These are phyloP conservation scores for Caulochytrium protostelioides DNA, from an alignment of 371 early-diverging fungal species.

Conservation along the genomic window DNA sequence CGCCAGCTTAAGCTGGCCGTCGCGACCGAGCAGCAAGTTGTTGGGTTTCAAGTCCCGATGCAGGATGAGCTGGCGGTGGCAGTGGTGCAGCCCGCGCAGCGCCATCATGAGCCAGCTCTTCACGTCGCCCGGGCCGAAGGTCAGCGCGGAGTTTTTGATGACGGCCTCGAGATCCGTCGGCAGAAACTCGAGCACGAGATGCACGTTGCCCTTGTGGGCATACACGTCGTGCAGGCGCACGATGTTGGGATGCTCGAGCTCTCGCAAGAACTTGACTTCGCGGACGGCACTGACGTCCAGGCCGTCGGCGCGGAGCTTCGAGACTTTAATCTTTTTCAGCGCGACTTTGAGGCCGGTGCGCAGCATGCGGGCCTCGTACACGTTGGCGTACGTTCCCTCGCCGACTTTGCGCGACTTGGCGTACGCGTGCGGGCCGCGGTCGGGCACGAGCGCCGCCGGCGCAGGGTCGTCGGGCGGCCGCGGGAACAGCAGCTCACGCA, in stretches of 20 bases:
- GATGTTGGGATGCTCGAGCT: conserved; percentile 75
- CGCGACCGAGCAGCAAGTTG: conserved; percentile 80
- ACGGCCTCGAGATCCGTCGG: conserved; percentile 92
- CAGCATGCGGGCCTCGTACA: conserved; percentile 44
- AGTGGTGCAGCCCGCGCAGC: conserved; percentile 75
- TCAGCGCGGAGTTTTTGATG: conserved; percentile 79
- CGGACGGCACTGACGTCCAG: conserved; percentile 90
- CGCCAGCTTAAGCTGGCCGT: conserved; percentile 90
- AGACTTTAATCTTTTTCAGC: conserved; percentile 87
- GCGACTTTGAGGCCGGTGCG: conserved; percentile 32
- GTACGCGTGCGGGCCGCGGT: no score
- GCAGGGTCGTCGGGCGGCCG: no score
- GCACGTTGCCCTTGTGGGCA: conserved; percentile 71
- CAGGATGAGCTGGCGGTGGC: conserved; percentile 79
- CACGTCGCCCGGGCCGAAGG: conserved; percentile 91
- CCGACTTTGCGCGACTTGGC: conserved; percentile 68
- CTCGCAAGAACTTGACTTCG: conserved; percentile 91
- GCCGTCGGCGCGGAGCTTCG: conserved; percentile 46
- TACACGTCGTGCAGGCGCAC: conserved; percentile 86
- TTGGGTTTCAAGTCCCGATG: conserved; percentile 99
- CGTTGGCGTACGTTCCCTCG: conserved; percentile 88
- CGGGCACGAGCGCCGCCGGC: no score
- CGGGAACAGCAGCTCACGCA: no score
- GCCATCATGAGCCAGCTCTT: conserved; percentile 98
- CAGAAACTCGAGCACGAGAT: conserved; percentile 88